A percentile compares a stretch with the other conserved stretches of the same genome.
Evolutionary conservation across 345 rosid species (phyloP).

Genomic region (Mangifera indica): DNA sequence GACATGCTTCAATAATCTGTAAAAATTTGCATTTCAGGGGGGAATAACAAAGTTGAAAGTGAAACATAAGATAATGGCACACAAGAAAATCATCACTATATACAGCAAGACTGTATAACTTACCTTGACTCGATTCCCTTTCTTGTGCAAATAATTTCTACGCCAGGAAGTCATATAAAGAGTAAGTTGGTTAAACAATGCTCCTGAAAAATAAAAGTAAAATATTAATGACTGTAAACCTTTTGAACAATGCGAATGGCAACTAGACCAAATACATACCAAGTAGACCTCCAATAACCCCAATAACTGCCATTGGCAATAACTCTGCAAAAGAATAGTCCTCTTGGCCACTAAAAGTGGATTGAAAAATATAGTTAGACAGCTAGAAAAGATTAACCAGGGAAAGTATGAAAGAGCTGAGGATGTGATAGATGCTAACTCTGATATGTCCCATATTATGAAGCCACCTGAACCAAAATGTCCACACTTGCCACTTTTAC

Average conservation of each 20-base stretch:
- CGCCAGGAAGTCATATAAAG: constrained; percentile 81
- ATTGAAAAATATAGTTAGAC: constrained; percentile 14
- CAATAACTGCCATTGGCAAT: constrained; percentile 95
- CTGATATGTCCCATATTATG: constrained; percentile 95
- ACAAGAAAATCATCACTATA: constrained; percentile 13
- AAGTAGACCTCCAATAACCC: constrained; percentile 89
- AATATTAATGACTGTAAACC: neutral
- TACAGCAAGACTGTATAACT: constrained; percentile 12
- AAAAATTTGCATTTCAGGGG: neutral
- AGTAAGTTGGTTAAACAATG: constrained; percentile 94
- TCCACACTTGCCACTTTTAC: constrained; percentile 93
- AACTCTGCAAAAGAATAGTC: constrained; percentile 90
- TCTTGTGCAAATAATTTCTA: constrained; percentile 81
- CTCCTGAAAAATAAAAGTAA: constrained; percentile 52
- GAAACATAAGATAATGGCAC: constrained; percentile 16
- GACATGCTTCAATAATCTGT: constrained; percentile 97
- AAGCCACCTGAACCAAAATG: constrained; percentile 97
- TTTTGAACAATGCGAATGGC: constrained; percentile 9
- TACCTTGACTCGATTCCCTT: constrained; percentile 84
- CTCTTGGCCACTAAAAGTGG: constrained; percentile 75
- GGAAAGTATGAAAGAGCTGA: neutral
- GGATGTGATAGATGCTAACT: constrained; percentile 48
- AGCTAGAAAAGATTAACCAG: constrained; percentile 14
- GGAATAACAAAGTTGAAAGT: neutral
- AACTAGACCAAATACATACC: constrained; percentile 41